Evolutionary conservation across 208 protist species (phyloP), one percentile per base, ranked within the genome.

Genomic region (Leishmania gerbilli): DNA sequence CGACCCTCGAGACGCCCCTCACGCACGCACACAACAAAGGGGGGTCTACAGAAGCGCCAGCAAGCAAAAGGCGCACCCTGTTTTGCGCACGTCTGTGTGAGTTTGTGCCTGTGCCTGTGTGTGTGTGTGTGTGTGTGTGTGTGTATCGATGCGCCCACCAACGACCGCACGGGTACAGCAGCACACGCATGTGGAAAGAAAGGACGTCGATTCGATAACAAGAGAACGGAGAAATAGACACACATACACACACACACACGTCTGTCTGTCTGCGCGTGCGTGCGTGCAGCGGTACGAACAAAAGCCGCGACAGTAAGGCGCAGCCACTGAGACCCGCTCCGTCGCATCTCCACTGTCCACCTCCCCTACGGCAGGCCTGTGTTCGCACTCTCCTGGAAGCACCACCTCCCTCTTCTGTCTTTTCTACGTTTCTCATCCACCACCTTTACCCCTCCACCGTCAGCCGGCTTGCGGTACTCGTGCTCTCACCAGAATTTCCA

Each of bases 401-500:
- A n/a, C 42, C 6, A 7, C 37, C 7, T 47, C 27, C 40, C 9
- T 5, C 42, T 37, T 34, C 19, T 11, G 42, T 0, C 2, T 53
- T 51, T 53, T 27, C 65, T 42, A 47, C 65, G 21, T 9, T 37
- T 72, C 17, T 11, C 19, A n/a, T 34, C 6, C 68, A 72, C 2
- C 42, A 27, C 27, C 37, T 7, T 47, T 17, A 24, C 68, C 37
- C 68, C 19, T 24, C 27, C 8, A 51, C 24, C 42, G 27, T n/a
- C n/a, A 40, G n/a, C 76, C 2, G 13, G 27, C 4, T 19, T n/a
- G 17, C 4, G 17, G 8, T 37, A 21, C 31, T 27, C 27, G 7
- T 19, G 5, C 3, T 53, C 34, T 81, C 77, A 88, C 89, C 89
- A 92, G 67, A 91, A 87, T 79, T 85, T 93, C 85, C 84, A 89